These are phyloP conservation scores for Lactuca saligna DNA, from an alignment of 129 eudicot species.

Conservation along the genomic window DNA sequence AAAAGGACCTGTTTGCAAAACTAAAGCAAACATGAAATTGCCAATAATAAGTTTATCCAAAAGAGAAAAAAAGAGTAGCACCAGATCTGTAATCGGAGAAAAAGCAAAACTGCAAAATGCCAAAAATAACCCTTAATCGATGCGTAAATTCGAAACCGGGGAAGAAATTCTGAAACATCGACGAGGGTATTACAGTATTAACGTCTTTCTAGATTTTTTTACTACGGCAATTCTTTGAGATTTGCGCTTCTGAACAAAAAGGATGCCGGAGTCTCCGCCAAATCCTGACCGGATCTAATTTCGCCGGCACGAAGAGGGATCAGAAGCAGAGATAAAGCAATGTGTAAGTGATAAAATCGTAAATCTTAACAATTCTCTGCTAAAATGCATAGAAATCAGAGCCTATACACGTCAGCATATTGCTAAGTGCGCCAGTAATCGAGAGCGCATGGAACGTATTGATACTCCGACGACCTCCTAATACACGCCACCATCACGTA, in stretches of 20 bases:
- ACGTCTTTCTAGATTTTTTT: slow-evolving; percentile 5
- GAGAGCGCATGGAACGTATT: slow-evolving; percentile 3
- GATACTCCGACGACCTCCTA: slow-evolving; percentile 1
- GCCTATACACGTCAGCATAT: slow-evolving; percentile 21
- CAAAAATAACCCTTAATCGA: slow-evolving; percentile 3
- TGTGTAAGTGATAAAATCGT: slow-evolving; percentile 32
- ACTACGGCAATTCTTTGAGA: slow-evolving; percentile 29
- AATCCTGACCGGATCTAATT: slow-evolving; percentile 31
- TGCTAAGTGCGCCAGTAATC: slow-evolving; percentile 8
- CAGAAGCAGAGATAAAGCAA: slow-evolving; percentile 17
- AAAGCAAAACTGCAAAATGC: not conserved
- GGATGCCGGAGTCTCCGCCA: slow-evolving; percentile 3
- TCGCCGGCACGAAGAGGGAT: slow-evolving; percentile 24
- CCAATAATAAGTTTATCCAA: slow-evolving; percentile 9
- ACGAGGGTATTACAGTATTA: slow-evolving; percentile 31
- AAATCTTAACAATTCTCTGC: slow-evolving; percentile 18
- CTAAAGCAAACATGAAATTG: slow-evolving; percentile 7
- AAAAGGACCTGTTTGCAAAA: slow-evolving; percentile 25
- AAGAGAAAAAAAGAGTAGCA: slow-evolving; percentile 10
- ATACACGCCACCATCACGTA: slow-evolving; percentile 7
- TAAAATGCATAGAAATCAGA: slow-evolving; percentile 10
- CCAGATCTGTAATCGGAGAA: slow-evolving; percentile 11
- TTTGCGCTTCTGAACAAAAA: slow-evolving; percentile 14
- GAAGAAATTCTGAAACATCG: not conserved
- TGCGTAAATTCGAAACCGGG: not conserved